phyloP scores from a whole-genome alignment of 176 grass and related monocot genomes.

The Avena eriantha region DNA sequence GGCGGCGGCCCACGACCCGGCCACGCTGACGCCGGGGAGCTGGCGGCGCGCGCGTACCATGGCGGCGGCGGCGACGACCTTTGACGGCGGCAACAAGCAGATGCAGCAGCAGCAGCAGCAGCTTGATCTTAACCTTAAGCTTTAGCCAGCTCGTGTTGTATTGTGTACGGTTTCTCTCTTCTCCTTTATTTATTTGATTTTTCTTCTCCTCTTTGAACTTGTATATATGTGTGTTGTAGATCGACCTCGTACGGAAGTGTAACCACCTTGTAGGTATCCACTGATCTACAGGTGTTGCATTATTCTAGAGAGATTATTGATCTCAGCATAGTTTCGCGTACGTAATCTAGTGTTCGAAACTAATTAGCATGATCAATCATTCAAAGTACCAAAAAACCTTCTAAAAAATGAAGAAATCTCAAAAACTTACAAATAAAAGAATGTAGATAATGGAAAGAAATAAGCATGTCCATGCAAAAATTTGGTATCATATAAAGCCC shows the following conservation, averaged over 20 bases:
- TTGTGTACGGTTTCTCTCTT: not conserved
- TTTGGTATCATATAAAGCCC: too few relatives aligned
- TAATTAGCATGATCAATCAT: not conserved
- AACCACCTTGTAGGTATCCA: not conserved
- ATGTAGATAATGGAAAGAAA: too few relatives aligned
- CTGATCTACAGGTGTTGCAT: not conserved
- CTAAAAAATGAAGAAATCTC: too few relatives aligned
- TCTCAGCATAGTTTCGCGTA: not conserved
- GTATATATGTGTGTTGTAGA: not conserved
- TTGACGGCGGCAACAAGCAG: not conserved
- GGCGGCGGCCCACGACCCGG: not conserved
- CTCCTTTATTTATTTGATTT: not conserved
- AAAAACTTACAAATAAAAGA: too few relatives aligned
- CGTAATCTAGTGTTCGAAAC: not conserved
- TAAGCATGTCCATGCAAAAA: too few relatives aligned
- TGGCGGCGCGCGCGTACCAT: not conserved
- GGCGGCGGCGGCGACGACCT: not conserved
- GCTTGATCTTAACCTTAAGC: constrained; percentile 23
- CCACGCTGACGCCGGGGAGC: not conserved
- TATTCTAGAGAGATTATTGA: not conserved
- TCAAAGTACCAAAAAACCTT: too few relatives aligned
- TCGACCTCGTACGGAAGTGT: not conserved
- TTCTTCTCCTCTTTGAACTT: not conserved
- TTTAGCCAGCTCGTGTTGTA: not conserved
- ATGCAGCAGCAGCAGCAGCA: constrained; percentile 5